Base-by-base conservation (phyloP, 2,329 filamentous ascomycete species). In the Pochonia chlamydosporia region DNA sequence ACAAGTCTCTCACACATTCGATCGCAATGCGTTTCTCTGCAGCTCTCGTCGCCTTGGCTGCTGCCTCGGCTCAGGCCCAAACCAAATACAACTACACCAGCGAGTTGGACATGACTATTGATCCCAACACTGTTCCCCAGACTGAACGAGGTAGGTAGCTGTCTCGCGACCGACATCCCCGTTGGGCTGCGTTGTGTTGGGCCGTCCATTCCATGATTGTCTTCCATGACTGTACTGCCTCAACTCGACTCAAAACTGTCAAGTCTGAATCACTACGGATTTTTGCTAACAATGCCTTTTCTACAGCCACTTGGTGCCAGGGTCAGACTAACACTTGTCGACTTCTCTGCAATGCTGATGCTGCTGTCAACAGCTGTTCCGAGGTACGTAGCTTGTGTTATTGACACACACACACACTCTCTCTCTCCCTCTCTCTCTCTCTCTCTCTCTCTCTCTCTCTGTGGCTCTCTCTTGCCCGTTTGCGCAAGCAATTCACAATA, bases 281-380 rank as follows among this genome's bases (percentile, higher is more conserved):
- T n/a, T n/a, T n/a, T 4, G 20, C n/a, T 39, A 21, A 18, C 43
- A 20, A 26, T 25, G 16, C 49, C 35, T 40, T n/a, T 37, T 35
- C 13, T 44, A 49, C 51, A 78, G 76, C 71, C 40, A 47, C 56
- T 16, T 81, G 76, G 77, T 81, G 78, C 62, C 59, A 57, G 44
- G 75, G 68, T 36, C 66, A 81, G 67, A 63, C 61, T 49, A 72
- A 76, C 61, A 73, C 70, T 33, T 81, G 78, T 65, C 51, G 52
- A 40, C 63, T 62, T 21, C 70, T 81, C 35, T 81, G 78, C 65
- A 60, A 59, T 45, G 49, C 56, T 46, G 53, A 59, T 45, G 60
- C 66, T 18, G 52, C 60, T 5, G 52, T 51, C 45, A 78, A 80
- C 60, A 55, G 58, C 46, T 81, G 78, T 60, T 53, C 62, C 18